Evolutionary conservation across 2,329 filamentous ascomycete genomes (phyloP).

Genomic region (Paracoccidioides lutzii): DNA sequence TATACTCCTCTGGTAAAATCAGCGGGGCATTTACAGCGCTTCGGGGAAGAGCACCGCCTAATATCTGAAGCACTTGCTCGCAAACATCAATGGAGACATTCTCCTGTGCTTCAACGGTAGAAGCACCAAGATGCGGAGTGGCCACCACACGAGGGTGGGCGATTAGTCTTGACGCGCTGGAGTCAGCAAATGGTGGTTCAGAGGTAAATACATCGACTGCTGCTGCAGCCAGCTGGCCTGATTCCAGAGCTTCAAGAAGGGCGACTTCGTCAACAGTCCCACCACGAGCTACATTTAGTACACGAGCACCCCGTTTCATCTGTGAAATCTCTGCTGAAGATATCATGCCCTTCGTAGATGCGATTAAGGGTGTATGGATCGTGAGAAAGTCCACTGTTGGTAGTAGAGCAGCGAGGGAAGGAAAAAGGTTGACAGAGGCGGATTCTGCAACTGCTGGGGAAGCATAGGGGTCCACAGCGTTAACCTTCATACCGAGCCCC

Average conservation of each 20-base stretch:
- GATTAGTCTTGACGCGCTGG: constrained; percentile 50
- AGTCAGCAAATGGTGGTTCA: constrained; percentile 54
- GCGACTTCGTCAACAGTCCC: constrained; percentile 69
- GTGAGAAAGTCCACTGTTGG: constrained; percentile 62
- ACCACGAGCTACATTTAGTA: constrained; percentile 68
- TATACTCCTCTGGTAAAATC: constrained; percentile 68
- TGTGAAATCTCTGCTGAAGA: constrained; percentile 50
- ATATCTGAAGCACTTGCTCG: constrained; percentile 61
- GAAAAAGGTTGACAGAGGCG: constrained; percentile 52
- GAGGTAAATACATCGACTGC: constrained; percentile 69
- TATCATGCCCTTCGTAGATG: constrained; percentile 63
- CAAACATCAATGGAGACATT: constrained; percentile 76
- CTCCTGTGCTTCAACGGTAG: constrained; percentile 70
- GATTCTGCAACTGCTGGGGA: constrained; percentile 57
- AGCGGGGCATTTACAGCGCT: constrained; percentile 70
- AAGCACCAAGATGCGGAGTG: constrained; percentile 69
- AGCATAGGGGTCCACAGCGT: constrained; percentile 66
- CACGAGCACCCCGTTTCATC: constrained; percentile 62
- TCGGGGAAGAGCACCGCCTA: constrained; percentile 59
- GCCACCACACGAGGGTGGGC: constrained; percentile 59
- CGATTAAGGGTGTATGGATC: constrained; percentile 67
- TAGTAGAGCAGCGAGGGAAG: constrained; percentile 48
- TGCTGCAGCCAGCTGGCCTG: constrained; percentile 60
- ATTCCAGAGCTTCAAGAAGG: constrained; percentile 55
- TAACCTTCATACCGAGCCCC: constrained; percentile 62